These are phyloP conservation scores for Fusarium stilboides DNA, from an alignment of 2,329 filamentous ascomycete species.

Conservation along the genomic window DNA sequence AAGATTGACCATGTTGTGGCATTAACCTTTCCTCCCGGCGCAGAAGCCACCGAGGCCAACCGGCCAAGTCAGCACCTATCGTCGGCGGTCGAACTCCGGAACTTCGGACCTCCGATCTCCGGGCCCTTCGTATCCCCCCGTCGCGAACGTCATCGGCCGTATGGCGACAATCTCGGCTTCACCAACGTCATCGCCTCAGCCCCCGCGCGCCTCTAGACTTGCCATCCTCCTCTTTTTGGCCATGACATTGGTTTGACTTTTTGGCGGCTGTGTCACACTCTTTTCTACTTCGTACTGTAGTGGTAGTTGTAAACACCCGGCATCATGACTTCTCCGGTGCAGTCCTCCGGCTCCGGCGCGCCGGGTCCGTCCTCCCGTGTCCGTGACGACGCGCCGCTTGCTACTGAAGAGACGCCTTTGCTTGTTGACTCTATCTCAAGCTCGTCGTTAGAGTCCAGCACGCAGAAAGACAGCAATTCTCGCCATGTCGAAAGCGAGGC, in stretches of 20 bases:
- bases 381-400: slow-evolving; percentile 6
- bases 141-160: slow-evolving; percentile 32
- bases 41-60: slow-evolving; percentile 1
- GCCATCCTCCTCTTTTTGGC: neutral
- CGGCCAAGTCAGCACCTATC: slow-evolving; percentile 7
- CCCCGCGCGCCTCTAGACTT: neutral
- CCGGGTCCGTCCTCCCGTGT: slow-evolving; percentile 19
- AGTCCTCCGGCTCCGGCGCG: slow-evolving; percentile 17
- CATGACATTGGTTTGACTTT: slow-evolving; percentile 8
- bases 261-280: neutral
- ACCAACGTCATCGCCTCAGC: slow-evolving; percentile 11
- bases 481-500: slow-evolving; percentile 15
- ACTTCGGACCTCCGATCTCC: slow-evolving; percentile 23
- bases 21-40: slow-evolving; percentile 12
- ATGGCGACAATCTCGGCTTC: slow-evolving; percentile 18
- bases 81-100: slow-evolving; percentile 12
- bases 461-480: slow-evolving; percentile 14
- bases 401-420: slow-evolving; percentile 46
- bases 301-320: neutral
- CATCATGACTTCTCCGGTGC: slow-evolving; percentile 24
- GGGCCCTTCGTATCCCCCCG: slow-evolving; percentile 5
- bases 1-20: neutral
- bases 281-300: neutral
- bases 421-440: slow-evolving; percentile 24
- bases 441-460: slow-evolving; percentile 1